Percentiles rank a stretch among this genome's conserved stretches.
Evolutionary conservation across 2,329 filamentous ascomycete species (phyloP).

Genomic region (Zymoseptoria crescenta): DNA sequence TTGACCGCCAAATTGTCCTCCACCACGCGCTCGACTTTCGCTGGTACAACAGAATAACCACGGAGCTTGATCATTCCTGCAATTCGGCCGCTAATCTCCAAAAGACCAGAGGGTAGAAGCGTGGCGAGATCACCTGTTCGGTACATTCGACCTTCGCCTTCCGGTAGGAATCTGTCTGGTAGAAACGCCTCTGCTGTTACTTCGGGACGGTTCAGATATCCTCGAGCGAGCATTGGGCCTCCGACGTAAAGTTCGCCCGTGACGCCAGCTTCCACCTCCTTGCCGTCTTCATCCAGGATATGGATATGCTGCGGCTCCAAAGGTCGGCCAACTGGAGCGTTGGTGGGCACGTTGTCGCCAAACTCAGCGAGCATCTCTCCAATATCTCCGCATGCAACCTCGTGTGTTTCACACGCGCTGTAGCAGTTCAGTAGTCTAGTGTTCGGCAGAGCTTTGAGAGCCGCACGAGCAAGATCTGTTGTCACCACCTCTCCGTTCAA

Average conservation of each 20-base stretch:
- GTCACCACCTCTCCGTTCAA: slow-evolving; percentile 78
- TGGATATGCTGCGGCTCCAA: slow-evolving; percentile 62
- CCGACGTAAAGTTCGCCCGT: slow-evolving; percentile 70
- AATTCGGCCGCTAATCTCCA: slow-evolving; percentile 69
- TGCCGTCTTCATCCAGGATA: slow-evolving; percentile 61
- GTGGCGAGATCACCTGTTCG: slow-evolving; percentile 65
- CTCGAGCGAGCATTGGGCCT: slow-evolving; percentile 64
- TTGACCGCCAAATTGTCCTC: slow-evolving; percentile 61
- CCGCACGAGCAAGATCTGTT: slow-evolving; percentile 64
- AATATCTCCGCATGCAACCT: slow-evolving; percentile 71
- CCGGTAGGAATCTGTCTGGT: slow-evolving; percentile 53
- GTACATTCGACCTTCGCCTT: slow-evolving; percentile 60
- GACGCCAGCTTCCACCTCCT: slow-evolving; percentile 54
- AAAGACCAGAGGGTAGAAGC: slow-evolving; percentile 56
- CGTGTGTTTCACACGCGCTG: slow-evolving; percentile 74
- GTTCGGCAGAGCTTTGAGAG: slow-evolving; percentile 59
- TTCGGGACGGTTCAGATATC: slow-evolving; percentile 73
- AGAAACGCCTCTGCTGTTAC: slow-evolving; percentile 66
- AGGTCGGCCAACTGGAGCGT: slow-evolving; percentile 67
- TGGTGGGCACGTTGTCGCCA: slow-evolving; percentile 45
- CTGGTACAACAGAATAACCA: slow-evolving; percentile 69
- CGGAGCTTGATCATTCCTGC: slow-evolving; percentile 75
- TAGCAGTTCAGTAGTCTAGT: slow-evolving; percentile 70
- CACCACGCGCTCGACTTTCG: slow-evolving; percentile 67
- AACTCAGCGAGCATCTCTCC: slow-evolving; percentile 51